phyloP scores from a whole-genome alignment of 1,284 basidiomycete genomes.

The Phylloboletellus chloephorus region DNA sequence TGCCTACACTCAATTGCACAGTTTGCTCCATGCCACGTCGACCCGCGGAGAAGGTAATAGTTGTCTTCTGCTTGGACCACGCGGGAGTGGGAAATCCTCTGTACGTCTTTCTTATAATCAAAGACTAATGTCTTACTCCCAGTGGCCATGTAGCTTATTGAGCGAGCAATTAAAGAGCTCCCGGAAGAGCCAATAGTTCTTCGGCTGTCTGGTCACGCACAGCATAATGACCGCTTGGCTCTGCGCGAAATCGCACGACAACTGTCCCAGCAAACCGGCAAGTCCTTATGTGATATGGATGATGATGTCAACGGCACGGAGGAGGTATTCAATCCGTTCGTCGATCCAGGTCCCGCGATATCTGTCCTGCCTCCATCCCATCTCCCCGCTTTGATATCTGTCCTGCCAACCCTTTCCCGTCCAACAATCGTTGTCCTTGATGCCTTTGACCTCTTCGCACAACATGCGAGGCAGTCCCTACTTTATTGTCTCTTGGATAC shows the following conservation, averaged over 20 bases:
- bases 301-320: constrained; percentile 25
- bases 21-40: constrained; percentile 68
- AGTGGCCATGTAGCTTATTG: constrained; percentile 45
- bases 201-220: constrained; percentile 79
- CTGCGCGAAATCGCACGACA: constrained; percentile 90
- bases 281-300: constrained; percentile 41
- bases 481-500: constrained; percentile 88
- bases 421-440: constrained; percentile 83
- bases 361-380: constrained; percentile 67
- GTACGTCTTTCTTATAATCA: constrained; percentile 40
- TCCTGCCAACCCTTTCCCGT: constrained; percentile 70
- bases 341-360: constrained; percentile 31
- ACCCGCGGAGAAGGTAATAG: constrained; percentile 85
- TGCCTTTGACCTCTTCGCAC: constrained; percentile 86
- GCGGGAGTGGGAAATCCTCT: constrained; percentile 78
- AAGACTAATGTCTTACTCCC: constrained; percentile 5
- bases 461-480: constrained; percentile 82
- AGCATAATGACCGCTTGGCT: constrained; percentile 82
- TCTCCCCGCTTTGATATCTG: constrained; percentile 73
- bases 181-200: constrained; percentile 61
- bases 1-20: constrained; percentile 50
- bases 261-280: constrained; percentile 62
- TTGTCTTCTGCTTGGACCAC: constrained; percentile 77
- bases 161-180: constrained; percentile 46
- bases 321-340: constrained; percentile 38